Percentiles rank a stretch among this genome's conserved stretches.
Evolutionary conservation across 768 basidiomycete species (phyloP).

Genomic region (Collybia sordida): DNA sequence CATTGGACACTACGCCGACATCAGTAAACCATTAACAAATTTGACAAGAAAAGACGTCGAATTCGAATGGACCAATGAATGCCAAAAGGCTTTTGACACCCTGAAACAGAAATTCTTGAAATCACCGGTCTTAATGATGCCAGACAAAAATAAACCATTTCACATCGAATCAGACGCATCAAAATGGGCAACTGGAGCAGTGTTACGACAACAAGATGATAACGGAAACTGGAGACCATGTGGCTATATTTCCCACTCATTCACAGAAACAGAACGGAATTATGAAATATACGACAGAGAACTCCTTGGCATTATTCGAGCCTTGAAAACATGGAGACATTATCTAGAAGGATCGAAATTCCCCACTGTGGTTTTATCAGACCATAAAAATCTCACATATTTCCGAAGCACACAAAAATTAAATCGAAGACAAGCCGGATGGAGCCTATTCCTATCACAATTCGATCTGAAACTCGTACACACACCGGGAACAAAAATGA

Average conservation of each 20-base stretch:
- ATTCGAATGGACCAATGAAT: too few relatives aligned
- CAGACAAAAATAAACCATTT: slow-evolving; percentile 1
- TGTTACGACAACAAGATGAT: slow-evolving; percentile 24
- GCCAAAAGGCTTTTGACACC: slow-evolving; percentile 23
- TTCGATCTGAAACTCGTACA: slow-evolving; percentile 1
- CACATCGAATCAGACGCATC: slow-evolving; percentile 9
- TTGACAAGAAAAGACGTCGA: too few relatives aligned
- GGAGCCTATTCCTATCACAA: slow-evolving; percentile 3
- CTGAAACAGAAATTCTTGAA: slow-evolving; percentile 25
- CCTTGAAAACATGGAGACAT: slow-evolving; percentile 26
- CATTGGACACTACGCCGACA: too few relatives aligned
- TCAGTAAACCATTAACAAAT: too few relatives aligned
- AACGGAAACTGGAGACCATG: slow-evolving; percentile 28
- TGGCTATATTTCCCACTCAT: too few relatives aligned
- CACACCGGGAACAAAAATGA: not conserved
- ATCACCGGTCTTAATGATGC: slow-evolving; percentile 23
- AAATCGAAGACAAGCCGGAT: slow-evolving; percentile 6
- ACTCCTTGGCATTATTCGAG: slow-evolving; percentile 38
- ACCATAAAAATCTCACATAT: slow-evolving; percentile 23
- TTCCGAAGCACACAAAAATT: slow-evolving; percentile 7
- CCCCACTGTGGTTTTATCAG: slow-evolving; percentile 12
- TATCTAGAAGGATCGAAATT: slow-evolving; percentile 15
- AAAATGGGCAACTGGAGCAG: slow-evolving; percentile 20
- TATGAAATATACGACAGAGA: slow-evolving; percentile 41
- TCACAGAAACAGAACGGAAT: slow-evolving; percentile 26